These are phyloP conservation scores for Pyracantha coccinea DNA, from an alignment of 331 rosid genomes.

Conservation along the genomic window DNA sequence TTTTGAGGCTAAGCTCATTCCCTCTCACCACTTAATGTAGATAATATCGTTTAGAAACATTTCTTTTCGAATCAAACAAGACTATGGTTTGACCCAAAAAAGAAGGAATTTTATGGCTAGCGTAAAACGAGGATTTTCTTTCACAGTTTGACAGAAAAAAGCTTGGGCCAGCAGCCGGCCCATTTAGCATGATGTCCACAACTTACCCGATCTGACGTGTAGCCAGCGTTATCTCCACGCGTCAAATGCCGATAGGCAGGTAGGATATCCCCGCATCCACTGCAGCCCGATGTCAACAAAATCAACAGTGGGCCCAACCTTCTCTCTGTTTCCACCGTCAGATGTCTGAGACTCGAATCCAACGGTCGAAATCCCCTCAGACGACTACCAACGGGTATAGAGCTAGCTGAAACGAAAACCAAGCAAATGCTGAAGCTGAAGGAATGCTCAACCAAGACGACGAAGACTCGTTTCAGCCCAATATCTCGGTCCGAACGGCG, in stretches of 20 bases:
- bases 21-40: too few relatives aligned
- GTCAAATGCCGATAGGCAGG: neutral
- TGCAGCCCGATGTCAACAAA: neutral
- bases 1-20: too few relatives aligned
- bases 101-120: too few relatives aligned
- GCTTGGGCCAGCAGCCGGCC: too few relatives aligned
- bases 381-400: neutral
- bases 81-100: too few relatives aligned
- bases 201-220: neutral
- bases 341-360: neutral
- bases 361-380: neutral
- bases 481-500: slow-evolving; percentile 1
- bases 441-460: slow-evolving; percentile 13
- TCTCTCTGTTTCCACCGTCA: neutral
- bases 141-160: too few relatives aligned
- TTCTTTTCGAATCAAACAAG: too few relatives aligned
- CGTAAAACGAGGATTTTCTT: too few relatives aligned
- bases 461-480: slow-evolving; percentile 9
- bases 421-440: neutral
- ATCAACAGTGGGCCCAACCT: neutral
- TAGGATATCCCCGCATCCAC: neutral
- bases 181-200: too few relatives aligned
- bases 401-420: neutral
- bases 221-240: slow-evolving; percentile 18
- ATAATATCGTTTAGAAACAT: too few relatives aligned